These are phyloP conservation scores for Pulveroboletus frians DNA, from an alignment of 768 basidiomycete genomes.

Conservation along the genomic window DNA sequence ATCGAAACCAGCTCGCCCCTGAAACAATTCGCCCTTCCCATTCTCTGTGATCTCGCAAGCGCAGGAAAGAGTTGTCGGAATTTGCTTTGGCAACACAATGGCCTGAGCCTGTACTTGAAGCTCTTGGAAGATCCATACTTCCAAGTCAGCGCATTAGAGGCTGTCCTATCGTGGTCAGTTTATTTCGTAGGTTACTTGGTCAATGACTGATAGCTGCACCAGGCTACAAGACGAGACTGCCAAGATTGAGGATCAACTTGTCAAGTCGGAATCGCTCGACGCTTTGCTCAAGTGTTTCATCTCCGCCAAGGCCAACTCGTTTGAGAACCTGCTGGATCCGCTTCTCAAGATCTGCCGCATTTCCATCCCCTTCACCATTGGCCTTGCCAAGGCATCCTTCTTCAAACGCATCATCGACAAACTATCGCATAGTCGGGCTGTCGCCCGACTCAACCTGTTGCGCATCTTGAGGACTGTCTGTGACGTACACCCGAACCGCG, in stretches of 20 bases:
- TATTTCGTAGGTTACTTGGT: not conserved
- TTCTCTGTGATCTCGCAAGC: constrained; percentile 92
- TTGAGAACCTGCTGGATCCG: constrained; percentile 89
- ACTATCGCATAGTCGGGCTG: constrained; percentile 67
- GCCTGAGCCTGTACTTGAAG: constrained; percentile 73
- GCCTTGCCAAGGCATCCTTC: constrained; percentile 76
- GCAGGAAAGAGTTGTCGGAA: constrained; percentile 91
- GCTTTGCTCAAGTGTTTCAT: constrained; percentile 76
- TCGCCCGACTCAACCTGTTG: constrained; percentile 86
- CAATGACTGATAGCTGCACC: constrained; percentile 4
- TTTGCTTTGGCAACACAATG: constrained; percentile 89
- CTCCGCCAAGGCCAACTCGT: constrained; percentile 79
- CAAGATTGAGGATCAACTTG: constrained; percentile 84
- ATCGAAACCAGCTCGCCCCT: constrained; percentile 86
- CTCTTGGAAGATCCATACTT: constrained; percentile 84
- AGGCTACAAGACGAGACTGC: constrained; percentile 96
- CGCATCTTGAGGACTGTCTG: constrained; percentile 80
- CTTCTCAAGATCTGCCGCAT: constrained; percentile 88
- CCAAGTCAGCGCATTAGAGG: constrained; percentile 88
- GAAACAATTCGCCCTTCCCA: constrained; percentile 95
- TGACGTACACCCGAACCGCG: constrained; percentile 84
- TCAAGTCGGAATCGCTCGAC: constrained; percentile 60
- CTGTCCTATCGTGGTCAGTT: constrained; percentile 80
- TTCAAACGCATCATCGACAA: constrained; percentile 85
- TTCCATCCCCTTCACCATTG: constrained; percentile 67